Base-by-base conservation (phyloP, 2,329 filamentous ascomycete species). In the Canariomyces notabilis region DNA sequence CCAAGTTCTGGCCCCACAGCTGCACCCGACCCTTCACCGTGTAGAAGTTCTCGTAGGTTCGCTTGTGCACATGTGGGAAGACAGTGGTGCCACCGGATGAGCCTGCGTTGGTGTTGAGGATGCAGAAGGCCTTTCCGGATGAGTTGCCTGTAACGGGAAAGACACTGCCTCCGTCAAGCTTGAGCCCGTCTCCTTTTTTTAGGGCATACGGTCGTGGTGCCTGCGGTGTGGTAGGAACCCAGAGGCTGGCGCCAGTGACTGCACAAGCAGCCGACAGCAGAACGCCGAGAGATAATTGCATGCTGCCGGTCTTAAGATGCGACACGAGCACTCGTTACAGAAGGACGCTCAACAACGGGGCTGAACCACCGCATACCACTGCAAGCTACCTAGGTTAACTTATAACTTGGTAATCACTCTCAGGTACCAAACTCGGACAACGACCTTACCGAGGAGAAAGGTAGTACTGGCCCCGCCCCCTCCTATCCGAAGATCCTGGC, bases 41-140 rank as follows among this genome's bases (percentile, higher is more conserved):
- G 61, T 68, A 73, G 57, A 74, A 73, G 59, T 71, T 73, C 57
- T 73, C 70, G 46, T 72, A 72, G 48, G 71, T 67, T 18, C 29
- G 51, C 39, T 61, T 55, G 50, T 74, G 70, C 31, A 64, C 61
- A 50, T 73, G 70, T 1, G 70, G 69, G 3, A 72, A 60, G 4
- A 72, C 67, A 14, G 69, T 70, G 6, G 40, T 16, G 21, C 22
- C 29, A 9, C 26, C 33, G 1, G 72, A 51, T 11, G 64, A 68
- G 6, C 52, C 66, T 2, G 67, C 61, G 46, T 69, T 69, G 37
- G 70, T 73, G 46, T 64, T 64, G 58, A 73, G 66, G 37, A 73
- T 55, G 7, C 67, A 68, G 42, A 73, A 73, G 5, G 69, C 69
- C 54, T 66, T 59, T 44, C 61, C 67, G 1, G 69, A 72, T 1